A percentile compares a stretch with the other conserved stretches of the same genome.
phyloP scores from a whole-genome alignment of 208 protist species.

The Trypanosoma melophagium region DNA sequence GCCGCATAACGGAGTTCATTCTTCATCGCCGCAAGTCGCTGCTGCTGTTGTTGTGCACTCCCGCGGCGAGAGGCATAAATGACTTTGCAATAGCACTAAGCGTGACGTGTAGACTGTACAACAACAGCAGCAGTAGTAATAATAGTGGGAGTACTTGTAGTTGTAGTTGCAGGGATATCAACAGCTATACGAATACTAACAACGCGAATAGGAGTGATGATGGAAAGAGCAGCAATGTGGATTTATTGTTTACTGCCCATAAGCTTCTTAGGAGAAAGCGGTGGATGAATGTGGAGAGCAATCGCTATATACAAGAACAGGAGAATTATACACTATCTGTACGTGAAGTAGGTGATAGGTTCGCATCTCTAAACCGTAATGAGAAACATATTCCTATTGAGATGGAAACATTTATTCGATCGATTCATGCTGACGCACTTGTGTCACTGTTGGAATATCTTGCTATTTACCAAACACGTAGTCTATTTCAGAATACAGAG shows the following conservation, averaged over 20 bases:
- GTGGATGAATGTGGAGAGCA: conserved; percentile 23
- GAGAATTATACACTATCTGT: conserved; percentile 13
- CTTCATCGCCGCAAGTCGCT: no score
- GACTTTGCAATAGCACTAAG: no score
- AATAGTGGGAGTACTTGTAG: no score
- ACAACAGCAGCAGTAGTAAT: not conserved
- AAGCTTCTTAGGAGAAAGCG: conserved; percentile 21
- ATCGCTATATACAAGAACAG: conserved; percentile 23
- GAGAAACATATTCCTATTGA: not conserved
- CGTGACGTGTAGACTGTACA: not conserved
- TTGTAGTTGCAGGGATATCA: no score
- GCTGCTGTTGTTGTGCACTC: no score
- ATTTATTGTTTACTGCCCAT: not conserved
- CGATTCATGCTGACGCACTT: conserved; percentile 45
- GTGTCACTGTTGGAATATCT: conserved; percentile 45
- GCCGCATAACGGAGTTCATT: no score
- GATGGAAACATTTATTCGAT: conserved; percentile 3
- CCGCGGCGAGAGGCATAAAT: no score
- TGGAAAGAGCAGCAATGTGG: not conserved
- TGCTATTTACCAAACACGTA: not conserved
- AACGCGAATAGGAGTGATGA: no score
- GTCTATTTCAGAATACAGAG: conserved; percentile 5
- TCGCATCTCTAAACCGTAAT: not conserved
- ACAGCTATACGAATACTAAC: no score
- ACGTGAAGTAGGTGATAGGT: conserved; percentile 5